A percentile compares a stretch with the other conserved stretches of the same genome.
Conservation (phyloP, 1,284 basidiomycete species). For the Rhizoctonia solani region DNA sequence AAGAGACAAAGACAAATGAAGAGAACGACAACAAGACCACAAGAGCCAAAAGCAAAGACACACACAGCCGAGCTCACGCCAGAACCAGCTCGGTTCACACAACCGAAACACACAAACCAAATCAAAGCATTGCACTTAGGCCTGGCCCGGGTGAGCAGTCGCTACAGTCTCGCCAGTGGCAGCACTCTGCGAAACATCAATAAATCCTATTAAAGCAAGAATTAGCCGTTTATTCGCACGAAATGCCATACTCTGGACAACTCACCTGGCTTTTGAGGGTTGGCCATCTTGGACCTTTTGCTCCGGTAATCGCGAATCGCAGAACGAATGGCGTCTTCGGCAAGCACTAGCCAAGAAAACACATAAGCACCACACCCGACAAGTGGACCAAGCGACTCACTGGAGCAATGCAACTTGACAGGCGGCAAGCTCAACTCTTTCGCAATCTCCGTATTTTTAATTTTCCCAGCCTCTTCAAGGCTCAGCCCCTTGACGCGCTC, state of each 20-base stretch:
- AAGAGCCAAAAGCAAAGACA: too few species aligned
- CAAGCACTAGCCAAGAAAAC: constrained; percentile 68
- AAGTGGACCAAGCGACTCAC: constrained; percentile 57
- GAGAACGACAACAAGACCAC: background rate
- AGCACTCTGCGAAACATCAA: constrained; percentile 76
- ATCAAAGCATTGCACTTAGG: background rate
- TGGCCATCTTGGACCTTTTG: constrained; percentile 65
- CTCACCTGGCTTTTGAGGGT: constrained; percentile 53
- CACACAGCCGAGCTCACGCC: too few species aligned
- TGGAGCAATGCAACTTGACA: constrained; percentile 92
- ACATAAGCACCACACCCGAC: constrained; percentile 31
- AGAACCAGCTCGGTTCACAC: background rate
- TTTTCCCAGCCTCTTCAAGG: constrained; percentile 91
- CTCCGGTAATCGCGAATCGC: constrained; percentile 90
- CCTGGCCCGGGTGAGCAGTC: constrained; percentile 59
- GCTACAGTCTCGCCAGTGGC: constrained; percentile 68
- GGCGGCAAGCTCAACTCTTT: constrained; percentile 95
- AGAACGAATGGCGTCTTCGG: constrained; percentile 96
- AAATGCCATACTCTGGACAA: constrained; percentile 3
- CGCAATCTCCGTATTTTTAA: constrained; percentile 99
- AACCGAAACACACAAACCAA: background rate
- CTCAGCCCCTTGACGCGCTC: constrained; percentile 96
- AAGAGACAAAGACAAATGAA: background rate
- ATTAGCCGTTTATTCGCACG: background rate
- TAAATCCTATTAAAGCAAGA: constrained; percentile 54